Conservation (phyloP, 2,329 filamentous ascomycete genomes). For the Lecanicillium sp. region DNA sequence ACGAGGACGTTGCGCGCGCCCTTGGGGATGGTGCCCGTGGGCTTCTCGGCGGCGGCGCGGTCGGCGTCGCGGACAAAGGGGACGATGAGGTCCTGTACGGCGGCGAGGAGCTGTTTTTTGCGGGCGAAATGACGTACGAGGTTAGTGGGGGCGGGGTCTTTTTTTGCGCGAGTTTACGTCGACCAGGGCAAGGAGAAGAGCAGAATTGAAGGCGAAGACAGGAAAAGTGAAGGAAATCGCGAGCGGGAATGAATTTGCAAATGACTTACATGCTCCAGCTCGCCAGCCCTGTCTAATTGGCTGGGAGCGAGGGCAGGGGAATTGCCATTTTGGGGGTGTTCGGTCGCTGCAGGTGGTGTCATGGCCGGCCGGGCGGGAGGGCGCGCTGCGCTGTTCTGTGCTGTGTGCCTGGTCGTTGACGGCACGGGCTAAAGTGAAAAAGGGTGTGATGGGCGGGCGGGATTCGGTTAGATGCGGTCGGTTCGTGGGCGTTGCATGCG, state of each 20-base stretch:
- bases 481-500: too few species aligned
- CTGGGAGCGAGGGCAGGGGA: background rate
- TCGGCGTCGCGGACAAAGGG: constrained; percentile 68
- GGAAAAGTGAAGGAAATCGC: constrained; percentile 38
- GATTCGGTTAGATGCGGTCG: background rate
- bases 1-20: constrained; percentile 53
- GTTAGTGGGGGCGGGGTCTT: background rate
- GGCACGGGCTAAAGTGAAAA: background rate
- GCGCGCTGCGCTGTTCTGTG: background rate
- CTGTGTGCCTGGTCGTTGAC: background rate
- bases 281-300: constrained; percentile 9
- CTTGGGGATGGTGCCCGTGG: constrained; percentile 42
- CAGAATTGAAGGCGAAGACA: too few species aligned
- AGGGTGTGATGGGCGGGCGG: background rate
- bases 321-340: constrained; percentile 10
- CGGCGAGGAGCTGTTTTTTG: constrained; percentile 53
- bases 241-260: constrained; percentile 38
- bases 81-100: constrained; percentile 61
- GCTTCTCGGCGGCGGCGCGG: constrained; percentile 47
- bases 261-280: constrained; percentile 46
- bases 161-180: background rate
- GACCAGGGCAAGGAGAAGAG: background rate
- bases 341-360: constrained; percentile 9
- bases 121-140: background rate
- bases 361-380: background rate